Conservation (phyloP, 1,284 basidiomycete genomes). For the Schizophyllum amplum region DNA sequence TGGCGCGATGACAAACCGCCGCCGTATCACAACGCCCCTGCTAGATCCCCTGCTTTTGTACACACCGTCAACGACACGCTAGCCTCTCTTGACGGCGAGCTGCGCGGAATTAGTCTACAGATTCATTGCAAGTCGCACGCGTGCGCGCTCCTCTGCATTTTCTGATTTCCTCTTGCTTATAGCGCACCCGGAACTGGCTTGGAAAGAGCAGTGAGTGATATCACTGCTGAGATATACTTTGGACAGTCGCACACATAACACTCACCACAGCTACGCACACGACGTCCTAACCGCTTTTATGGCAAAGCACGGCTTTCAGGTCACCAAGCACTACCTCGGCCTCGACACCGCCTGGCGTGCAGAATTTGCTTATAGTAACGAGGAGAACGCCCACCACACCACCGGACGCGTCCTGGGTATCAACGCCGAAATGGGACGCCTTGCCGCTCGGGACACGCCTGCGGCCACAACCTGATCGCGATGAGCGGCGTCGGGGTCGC, state of each 20-base stretch:
- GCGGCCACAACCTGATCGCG: slow-evolving; percentile 84
- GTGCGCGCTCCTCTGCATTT: neutral
- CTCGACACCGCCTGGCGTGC: slow-evolving; percentile 77
- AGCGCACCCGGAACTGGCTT: slow-evolving; percentile 53
- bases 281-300: slow-evolving; percentile 49
- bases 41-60: slow-evolving; percentile 16
- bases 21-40: slow-evolving; percentile 29
- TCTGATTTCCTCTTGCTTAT: slow-evolving; percentile 5
- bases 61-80: slow-evolving; percentile 35
- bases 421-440: slow-evolving; percentile 53
- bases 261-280: slow-evolving; percentile 42
- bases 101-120: slow-evolving; percentile 46
- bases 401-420: slow-evolving; percentile 61
- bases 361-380: too few species aligned
- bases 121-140: slow-evolving; percentile 61
- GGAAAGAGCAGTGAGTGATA: slow-evolving; percentile 51
- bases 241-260: slow-evolving; percentile 2
- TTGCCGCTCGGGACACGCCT: slow-evolving; percentile 54
- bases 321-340: slow-evolving; percentile 52
- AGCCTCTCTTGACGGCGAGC: slow-evolving; percentile 34
- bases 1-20: slow-evolving; percentile 23
- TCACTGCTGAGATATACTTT: too few species aligned
- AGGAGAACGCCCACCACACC: slow-evolving; percentile 35
- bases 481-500: slow-evolving; percentile 74
- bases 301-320: slow-evolving; percentile 50